Base-by-base conservation (phyloP, 768 basidiomycete genomes). In the Strobilomyces echinocephalus region DNA sequence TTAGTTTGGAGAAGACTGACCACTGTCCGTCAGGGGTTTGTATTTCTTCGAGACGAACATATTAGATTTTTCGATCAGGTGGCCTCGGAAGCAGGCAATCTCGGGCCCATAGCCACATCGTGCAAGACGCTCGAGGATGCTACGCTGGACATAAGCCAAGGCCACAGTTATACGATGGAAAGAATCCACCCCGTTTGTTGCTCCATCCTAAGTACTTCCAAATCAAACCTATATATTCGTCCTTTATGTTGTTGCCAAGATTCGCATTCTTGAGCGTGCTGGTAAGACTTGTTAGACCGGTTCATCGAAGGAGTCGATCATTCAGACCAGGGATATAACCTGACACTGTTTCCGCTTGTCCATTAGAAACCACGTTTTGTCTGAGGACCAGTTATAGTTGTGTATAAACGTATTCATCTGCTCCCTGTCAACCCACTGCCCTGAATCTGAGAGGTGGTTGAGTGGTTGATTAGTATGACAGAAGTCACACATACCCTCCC, bases 21-120 rank as follows among this genome's bases (percentile, higher is more conserved):
- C 59, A 51, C 38, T 44, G 26, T 55, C 50, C 1, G 52, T 60
- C 28, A 62, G 61, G 3, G 41, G 24, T 10, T 45, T 55, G 28
- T 34, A 41, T 2, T 21, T 39, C 35, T 15, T 50, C 31, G 56
- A 59, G 21, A 33, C 42, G n/a, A 42, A 36, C 1, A 14, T 11
- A 12, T 36, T 24, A 8, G 20, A 38, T 12, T 1, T 0, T 31
- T 30, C 44, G 5, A 59, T 43, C 6, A 30, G 16, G 0, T 0
- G 20, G 0, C 2, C 7, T 2, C 38, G 49, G 18, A 50, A 47
- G 18, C 42, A 33, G 3, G 3, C 3, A 5, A 60, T 46, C 43
- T 60, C 56, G 1, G 24, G 36, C 0, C 3, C 12, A 41, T 57
- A 60, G 9, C 30, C 30, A 3, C 33, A 49, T 7, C 49, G 38